Evolutionary conservation across 78 protist species (phyloP).

Genomic region (Dictyostelium firmibasis): DNA sequence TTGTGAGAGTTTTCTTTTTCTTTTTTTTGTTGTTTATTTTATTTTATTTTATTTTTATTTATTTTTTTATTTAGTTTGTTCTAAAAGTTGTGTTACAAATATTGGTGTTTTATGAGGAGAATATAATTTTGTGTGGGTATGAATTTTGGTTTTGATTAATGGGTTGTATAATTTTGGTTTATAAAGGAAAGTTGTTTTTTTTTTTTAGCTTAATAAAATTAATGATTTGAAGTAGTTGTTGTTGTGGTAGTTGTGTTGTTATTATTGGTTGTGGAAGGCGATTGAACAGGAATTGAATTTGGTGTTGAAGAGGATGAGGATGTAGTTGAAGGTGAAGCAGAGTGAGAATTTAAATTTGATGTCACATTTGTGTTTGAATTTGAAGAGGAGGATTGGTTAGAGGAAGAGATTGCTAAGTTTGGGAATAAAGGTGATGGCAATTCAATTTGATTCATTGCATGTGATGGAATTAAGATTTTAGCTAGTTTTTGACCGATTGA

Average conservation of each 20-base stretch:
- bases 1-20: background rate
- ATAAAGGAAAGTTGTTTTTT: background rate
- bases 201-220: background rate
- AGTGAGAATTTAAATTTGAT: background rate
- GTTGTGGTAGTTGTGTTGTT: background rate
- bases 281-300: conserved; percentile 4
- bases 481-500: conserved; percentile 55
- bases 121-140: background rate
- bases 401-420: background rate
- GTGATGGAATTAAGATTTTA: conserved; percentile 26
- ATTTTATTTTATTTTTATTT: background rate
- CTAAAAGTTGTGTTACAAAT: background rate
- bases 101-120: background rate
- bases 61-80: background rate
- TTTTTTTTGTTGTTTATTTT: background rate
- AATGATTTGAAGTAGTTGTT: background rate
- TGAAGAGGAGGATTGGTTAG: background rate
- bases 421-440: conserved; percentile 70
- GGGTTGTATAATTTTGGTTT: background rate
- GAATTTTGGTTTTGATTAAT: too few species aligned
- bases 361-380: background rate
- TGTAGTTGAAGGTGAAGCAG: background rate
- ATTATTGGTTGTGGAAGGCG: background rate
- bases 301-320: background rate
- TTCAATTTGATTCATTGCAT: conserved; percentile 38